A percentile compares a stretch with the other conserved stretches of the same genome.
phyloP scores from a whole-genome alignment of 306 rosid species.

The Cucumis cinereus region DNA sequence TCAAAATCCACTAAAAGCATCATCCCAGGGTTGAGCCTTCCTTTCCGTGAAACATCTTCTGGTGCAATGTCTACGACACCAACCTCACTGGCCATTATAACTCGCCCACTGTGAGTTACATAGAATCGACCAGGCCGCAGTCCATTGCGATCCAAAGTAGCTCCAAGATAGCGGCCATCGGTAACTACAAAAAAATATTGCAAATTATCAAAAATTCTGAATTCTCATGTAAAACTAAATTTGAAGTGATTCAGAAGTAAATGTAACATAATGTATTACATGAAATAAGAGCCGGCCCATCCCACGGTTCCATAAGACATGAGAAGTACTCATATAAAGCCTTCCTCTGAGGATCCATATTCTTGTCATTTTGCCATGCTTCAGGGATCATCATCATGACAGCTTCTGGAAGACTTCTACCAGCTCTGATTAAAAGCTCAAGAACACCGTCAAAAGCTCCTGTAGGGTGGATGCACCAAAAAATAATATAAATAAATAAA shows the following conservation, averaged over 20 bases:
- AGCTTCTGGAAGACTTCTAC: conserved; percentile 97
- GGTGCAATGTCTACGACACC: conserved; percentile 96
- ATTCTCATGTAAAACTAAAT: not conserved
- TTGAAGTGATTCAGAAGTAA: not conserved
- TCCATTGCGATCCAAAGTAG: conserved; percentile 95
- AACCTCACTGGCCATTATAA: conserved; percentile 97
- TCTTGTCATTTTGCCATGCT: conserved; percentile 99
- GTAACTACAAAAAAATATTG: conserved; percentile 45
- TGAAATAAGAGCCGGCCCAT: conserved; percentile 98
- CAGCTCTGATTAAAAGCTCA: conserved; percentile 81
- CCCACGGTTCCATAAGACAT: conserved; percentile 98
- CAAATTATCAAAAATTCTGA: not conserved
- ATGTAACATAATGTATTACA: conserved; percentile 28
- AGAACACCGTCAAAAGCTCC: conserved; percentile 98
- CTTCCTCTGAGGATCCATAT: conserved; percentile 69
- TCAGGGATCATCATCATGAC: conserved; percentile 99
- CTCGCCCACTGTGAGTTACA: conserved; percentile 89
- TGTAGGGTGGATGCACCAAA: conserved; percentile 10
- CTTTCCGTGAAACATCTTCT: conserved; percentile 78
- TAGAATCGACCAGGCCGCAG: conserved; percentile 96
- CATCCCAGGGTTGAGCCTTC: conserved; percentile 98
- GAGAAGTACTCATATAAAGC: conserved; percentile 87
- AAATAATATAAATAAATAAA: not conserved
- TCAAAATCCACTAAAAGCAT: conserved; percentile 98
- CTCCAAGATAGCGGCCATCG: conserved; percentile 98